Evolutionary conservation across 106 monocot genomes (phyloP).

Genomic region (Allium fistulosum): DNA sequence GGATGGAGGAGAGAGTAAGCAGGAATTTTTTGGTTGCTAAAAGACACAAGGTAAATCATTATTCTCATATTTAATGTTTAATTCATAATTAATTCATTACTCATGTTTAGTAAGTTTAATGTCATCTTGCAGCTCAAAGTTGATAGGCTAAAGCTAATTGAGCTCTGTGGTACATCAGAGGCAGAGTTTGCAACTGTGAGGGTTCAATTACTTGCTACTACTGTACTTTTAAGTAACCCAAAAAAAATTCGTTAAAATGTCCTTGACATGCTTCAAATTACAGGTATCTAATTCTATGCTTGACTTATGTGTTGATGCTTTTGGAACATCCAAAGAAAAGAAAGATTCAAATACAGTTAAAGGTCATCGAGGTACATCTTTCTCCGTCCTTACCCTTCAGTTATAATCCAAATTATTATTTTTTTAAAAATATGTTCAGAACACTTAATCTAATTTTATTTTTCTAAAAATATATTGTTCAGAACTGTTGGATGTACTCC

Average conservation of each 20-base stretch:
- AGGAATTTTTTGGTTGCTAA: no score
- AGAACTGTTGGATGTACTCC: slow-evolving; percentile 72
- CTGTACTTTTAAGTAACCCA: no score
- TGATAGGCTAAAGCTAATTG: slow-evolving; percentile 79
- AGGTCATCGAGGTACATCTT: slow-evolving; percentile 69
- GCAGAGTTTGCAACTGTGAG: slow-evolving; percentile 79
- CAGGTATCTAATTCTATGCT: slow-evolving; percentile 86
- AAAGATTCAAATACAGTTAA: slow-evolving; percentile 71
- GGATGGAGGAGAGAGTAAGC: no score
- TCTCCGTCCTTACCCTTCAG: background rate
- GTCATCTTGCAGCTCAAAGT: slow-evolving; percentile 89
- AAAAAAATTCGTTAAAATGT: background rate
- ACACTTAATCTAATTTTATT: no score
- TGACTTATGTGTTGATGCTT: slow-evolving; percentile 90
- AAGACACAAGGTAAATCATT: slow-evolving; percentile 66
- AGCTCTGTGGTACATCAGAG: slow-evolving; percentile 82
- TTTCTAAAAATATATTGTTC: slow-evolving; percentile 4
- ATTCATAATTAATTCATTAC: background rate
- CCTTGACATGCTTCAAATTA: background rate
- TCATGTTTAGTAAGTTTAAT: background rate
- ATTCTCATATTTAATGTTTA: background rate
- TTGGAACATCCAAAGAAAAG: slow-evolving; percentile 83
- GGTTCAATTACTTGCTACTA: background rate
- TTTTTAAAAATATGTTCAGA: no score
- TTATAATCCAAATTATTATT: no score